Evolutionary conservation across 1,284 basidiomycete species (phyloP).

Genomic region (Pseudozyma sp.): DNA sequence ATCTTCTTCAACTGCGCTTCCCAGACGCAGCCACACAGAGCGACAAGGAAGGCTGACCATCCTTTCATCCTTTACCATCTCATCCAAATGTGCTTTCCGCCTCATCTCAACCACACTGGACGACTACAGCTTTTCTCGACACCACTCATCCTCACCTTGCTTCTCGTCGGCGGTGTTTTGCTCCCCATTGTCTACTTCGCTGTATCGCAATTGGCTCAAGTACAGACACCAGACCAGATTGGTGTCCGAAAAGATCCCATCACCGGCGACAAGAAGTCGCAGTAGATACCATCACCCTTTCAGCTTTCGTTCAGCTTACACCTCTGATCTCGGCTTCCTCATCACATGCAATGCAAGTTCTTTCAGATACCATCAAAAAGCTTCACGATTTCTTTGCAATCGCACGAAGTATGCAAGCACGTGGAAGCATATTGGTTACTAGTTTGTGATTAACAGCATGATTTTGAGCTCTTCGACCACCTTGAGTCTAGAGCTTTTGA

Average conservation of each 20-base stretch:
- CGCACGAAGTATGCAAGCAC: no score
- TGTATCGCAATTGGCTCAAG: constrained; percentile 45
- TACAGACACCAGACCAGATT: constrained; percentile 53
- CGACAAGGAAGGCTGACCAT: neutral
- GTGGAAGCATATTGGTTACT: no score
- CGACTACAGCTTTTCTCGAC: constrained; percentile 46
- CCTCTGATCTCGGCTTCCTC: neutral
- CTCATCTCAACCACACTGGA: neutral
- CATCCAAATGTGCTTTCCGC: no score
- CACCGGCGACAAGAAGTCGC: constrained; percentile 49
- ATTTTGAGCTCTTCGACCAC: neutral
- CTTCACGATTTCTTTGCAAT: no score
- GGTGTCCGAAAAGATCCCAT: constrained; percentile 50
- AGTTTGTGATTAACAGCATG: no score
- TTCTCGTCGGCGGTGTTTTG: constrained; percentile 41
- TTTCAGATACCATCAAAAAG: no score
- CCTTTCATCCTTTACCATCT: no score
- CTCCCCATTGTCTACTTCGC: constrained; percentile 48
- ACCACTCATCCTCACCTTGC: constrained; percentile 36
- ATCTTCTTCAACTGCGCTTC: neutral
- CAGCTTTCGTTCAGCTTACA: neutral
- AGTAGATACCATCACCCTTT: constrained; percentile 36
- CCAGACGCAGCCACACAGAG: no score
- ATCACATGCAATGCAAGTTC: constrained; percentile 1
- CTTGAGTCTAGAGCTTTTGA: no score